Conservation (phyloP, 2,329 filamentous ascomycete species). For the Aspergillus awamori region DNA sequence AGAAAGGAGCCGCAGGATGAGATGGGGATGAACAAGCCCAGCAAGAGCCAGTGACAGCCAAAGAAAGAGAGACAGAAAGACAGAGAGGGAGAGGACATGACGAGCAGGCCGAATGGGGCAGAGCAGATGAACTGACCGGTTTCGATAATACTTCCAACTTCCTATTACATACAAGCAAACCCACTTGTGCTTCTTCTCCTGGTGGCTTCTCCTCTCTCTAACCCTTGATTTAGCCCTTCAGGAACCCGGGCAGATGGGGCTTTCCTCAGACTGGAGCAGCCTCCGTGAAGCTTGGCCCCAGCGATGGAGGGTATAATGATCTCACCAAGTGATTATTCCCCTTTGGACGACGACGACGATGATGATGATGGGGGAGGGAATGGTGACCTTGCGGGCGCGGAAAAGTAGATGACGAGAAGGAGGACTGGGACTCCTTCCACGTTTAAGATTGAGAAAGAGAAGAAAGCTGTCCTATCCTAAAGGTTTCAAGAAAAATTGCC, state of each 20-base stretch:
- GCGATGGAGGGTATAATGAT: background rate
- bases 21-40: slow-evolving; percentile 4
- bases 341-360: background rate
- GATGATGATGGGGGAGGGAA: background rate
- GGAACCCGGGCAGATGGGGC: background rate
- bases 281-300: background rate
- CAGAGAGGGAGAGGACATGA: slow-evolving; percentile 7
- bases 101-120: slow-evolving; percentile 4
- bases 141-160: slow-evolving; percentile 2
- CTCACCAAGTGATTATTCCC: background rate
- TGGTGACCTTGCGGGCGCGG: background rate
- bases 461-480: background rate
- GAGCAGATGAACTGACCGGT: background rate
- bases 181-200: background rate
- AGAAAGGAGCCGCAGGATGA: slow-evolving; percentile 11
- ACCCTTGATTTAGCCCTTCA: background rate
- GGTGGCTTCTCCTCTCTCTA: background rate
- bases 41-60: background rate
- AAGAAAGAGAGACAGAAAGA: slow-evolving; percentile 1
- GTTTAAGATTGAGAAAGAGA: slow-evolving; percentile 9
- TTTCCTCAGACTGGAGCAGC: background rate
- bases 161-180: background rate
- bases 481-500: background rate
- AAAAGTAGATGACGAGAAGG: background rate
- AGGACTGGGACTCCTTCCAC: slow-evolving; percentile 4